These are phyloP conservation scores for Galerina marginata DNA, from an alignment of 768 basidiomycete genomes.

Conservation along the genomic window DNA sequence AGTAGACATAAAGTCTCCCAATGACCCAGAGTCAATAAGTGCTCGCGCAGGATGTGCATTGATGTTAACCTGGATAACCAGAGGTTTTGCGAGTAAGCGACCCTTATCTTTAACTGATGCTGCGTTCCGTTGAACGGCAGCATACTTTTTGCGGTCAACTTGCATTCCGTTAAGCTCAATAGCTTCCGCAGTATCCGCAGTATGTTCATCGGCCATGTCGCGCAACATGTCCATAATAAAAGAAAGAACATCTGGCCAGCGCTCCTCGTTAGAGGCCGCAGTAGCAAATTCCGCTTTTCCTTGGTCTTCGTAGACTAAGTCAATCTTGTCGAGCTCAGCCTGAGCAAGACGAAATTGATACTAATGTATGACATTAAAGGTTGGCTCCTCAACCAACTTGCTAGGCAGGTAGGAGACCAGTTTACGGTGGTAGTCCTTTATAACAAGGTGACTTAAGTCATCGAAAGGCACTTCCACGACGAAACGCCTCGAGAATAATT, in stretches of 20 bases:
- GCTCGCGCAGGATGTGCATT: not conserved
- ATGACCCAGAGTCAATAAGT: not conserved
- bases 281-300: not conserved
- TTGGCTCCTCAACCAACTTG: not conserved
- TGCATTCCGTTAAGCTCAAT: not conserved
- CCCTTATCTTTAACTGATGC: not conserved
- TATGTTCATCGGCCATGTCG: not conserved
- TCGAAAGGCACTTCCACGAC: not conserved
- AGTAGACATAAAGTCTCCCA: not conserved
- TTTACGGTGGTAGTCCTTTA: not conserved
- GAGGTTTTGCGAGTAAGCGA: not conserved
- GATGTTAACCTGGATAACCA: not conserved
- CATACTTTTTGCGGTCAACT: not conserved
- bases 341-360: not conserved
- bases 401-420: not conserved
- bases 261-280: not conserved
- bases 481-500: not conserved
- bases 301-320: not conserved
- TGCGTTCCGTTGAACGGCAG: not conserved
- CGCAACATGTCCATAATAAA: not conserved
- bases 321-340: not conserved
- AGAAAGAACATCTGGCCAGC: not conserved
- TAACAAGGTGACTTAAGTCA: not conserved
- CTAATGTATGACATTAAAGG: slow-evolving; percentile 1
- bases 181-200: not conserved